A percentile compares a stretch with the other conserved stretches of the same genome.
phyloP scores from a whole-genome alignment of 371 early-diverging fungal genomes.

The Rhizomucor pusillus region DNA sequence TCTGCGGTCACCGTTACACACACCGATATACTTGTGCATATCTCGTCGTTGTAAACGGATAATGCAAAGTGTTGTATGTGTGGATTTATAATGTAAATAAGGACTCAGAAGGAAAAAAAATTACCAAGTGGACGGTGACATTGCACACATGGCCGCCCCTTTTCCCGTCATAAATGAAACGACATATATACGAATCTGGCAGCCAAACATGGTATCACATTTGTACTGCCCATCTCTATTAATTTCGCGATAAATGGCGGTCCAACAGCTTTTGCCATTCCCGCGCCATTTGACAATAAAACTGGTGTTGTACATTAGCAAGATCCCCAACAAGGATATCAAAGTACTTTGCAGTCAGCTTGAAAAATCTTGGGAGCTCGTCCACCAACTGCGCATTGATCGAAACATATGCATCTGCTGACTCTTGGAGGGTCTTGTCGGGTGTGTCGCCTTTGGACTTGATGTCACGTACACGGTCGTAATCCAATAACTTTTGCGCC shows the following conservation, averaged over 20 bases:
- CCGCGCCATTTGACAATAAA: constrained; percentile 34
- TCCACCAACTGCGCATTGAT: constrained; percentile 79
- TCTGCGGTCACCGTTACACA: no score
- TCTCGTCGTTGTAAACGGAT: no score
- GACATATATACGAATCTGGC: no score
- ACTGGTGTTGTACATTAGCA: constrained; percentile 57
- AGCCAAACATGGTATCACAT: no score
- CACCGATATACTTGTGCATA: no score
- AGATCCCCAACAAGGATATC: constrained; percentile 60
- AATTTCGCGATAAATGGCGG: constrained; percentile 11
- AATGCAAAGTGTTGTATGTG: no score
- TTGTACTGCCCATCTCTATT: background rate
- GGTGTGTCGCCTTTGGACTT: constrained; percentile 59
- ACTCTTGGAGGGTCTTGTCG: constrained; percentile 66
- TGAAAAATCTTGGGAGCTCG: constrained; percentile 71
- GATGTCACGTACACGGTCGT: constrained; percentile 62
- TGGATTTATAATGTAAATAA: no score
- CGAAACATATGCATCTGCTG: constrained; percentile 68
- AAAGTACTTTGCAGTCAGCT: constrained; percentile 59
- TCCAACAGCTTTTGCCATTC: constrained; percentile 36
- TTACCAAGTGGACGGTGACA: no score
- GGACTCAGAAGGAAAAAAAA: no score
- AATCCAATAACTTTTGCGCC: constrained; percentile 73
- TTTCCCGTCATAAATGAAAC: no score
- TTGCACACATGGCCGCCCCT: no score